Conservation (phyloP, 1,139 yeast genomes). For the Taphrina communis region DNA sequence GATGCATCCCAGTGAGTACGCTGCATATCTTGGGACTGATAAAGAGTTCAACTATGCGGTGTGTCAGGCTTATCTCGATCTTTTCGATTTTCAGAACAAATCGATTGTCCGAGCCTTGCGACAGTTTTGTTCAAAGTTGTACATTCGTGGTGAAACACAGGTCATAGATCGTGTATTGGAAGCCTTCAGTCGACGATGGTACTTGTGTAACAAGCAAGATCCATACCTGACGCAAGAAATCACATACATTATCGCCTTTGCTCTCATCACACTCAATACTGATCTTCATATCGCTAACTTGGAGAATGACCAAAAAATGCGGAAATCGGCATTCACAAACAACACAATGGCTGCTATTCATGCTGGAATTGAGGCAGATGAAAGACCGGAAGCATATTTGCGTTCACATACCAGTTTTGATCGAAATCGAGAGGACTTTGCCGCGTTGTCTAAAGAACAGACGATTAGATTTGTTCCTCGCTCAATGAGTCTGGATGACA, state of each 20-base stretch:
- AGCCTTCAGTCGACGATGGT: constrained; percentile 72
- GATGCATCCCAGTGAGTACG: constrained; percentile 27
- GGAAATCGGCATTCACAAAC: constrained; percentile 49
- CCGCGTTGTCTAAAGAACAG: background rate
- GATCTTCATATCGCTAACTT: constrained; percentile 52
- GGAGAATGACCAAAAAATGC: constrained; percentile 52
- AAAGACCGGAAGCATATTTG: background rate
- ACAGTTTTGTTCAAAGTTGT: constrained; percentile 65
- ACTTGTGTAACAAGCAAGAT: constrained; percentile 46
- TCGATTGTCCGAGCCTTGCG: constrained; percentile 61
- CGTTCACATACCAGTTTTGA: background rate
- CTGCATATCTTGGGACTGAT: constrained; percentile 29
- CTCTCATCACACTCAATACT: constrained; percentile 70
- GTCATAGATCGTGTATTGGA: constrained; percentile 77
- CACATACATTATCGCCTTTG: constrained; percentile 74
- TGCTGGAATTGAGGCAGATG: constrained; percentile 4
- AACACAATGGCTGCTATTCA: constrained; percentile 45
- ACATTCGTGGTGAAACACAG: constrained; percentile 82
- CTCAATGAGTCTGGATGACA: constrained; percentile 1
- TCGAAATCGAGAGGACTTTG: background rate
- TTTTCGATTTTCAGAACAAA: constrained; percentile 50
- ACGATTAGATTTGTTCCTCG: constrained; percentile 20
- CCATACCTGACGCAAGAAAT: constrained; percentile 54
- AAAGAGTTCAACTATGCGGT: constrained; percentile 41
- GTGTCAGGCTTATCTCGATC: constrained; percentile 49